Evolutionary conservation across 495 filamentous ascomycete genomes (phyloP).

Genomic region (Penicillium subrubescens): DNA sequence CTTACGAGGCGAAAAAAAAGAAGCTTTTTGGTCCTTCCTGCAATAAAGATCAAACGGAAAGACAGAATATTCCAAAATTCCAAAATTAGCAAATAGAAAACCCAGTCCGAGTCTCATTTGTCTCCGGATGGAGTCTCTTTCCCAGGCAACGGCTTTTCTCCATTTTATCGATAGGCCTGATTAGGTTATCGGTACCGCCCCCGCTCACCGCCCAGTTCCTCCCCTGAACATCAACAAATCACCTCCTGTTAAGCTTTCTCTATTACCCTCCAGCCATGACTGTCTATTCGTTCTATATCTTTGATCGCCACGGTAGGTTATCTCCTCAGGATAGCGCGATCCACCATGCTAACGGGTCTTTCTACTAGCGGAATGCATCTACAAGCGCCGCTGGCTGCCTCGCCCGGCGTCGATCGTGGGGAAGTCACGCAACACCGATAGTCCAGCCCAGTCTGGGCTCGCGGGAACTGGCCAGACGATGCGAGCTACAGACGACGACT

Average conservation of each 20-base stretch:
- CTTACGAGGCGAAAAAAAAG: conserved; percentile 23
- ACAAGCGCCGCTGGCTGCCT: conserved; percentile 77
- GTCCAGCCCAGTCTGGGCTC: conserved; percentile 31
- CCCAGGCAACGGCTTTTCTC: conserved; percentile 25
- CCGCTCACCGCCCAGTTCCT: conserved; percentile 26
- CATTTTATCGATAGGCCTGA: conserved; percentile 18
- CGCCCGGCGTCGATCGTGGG: conserved; percentile 47
- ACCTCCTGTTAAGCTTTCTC: neutral
- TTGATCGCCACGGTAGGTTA: conserved; percentile 88
- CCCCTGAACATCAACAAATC: conserved; percentile 34
- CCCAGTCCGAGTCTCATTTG: conserved; percentile 30
- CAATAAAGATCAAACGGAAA: conserved; percentile 11
- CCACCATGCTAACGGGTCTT: neutral
- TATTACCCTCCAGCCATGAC: conserved; percentile 59
- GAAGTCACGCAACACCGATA: conserved; percentile 39
- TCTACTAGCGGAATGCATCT: conserved; percentile 87
- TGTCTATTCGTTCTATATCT: conserved; percentile 98
- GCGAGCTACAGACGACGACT: conserved; percentile 78
- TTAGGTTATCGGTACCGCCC: neutral
- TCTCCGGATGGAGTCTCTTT: conserved; percentile 13
- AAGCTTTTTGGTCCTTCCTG: conserved; percentile 8
- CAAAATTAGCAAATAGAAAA: conserved; percentile 11
- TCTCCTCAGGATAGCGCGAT: neutral
- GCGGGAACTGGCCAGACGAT: conserved; percentile 44
- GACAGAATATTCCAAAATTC: neutral